A percentile compares a stretch with the other conserved stretches of the same genome.
Evolutionary conservation across 106 monocot species (phyloP).

Genomic region (Allium sativum): DNA sequence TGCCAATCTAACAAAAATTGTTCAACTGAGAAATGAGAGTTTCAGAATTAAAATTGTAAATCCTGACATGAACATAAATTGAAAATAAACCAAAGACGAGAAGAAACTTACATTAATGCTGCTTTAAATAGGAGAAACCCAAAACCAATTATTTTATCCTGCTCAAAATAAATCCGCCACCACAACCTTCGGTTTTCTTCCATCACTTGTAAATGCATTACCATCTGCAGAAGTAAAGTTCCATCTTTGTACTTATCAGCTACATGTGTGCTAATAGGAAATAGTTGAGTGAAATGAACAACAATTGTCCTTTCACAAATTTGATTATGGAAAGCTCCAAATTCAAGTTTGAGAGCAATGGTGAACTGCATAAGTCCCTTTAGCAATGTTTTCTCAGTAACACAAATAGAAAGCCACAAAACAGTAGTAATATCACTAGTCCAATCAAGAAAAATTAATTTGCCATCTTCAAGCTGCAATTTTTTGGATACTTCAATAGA

Average conservation of each 20-base stretch:
- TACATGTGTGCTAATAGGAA: conserved; percentile 74
- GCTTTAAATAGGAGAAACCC: no score
- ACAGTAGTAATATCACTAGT: conserved; percentile 55
- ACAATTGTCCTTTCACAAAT: conserved; percentile 98
- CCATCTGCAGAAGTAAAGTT: conserved; percentile 85
- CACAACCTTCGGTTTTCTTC: no score
- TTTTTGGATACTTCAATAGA: conserved; percentile 16
- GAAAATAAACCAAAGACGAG: no score
- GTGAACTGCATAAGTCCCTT: conserved; percentile 76
- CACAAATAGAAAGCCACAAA: conserved; percentile 90
- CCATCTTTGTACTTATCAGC: conserved; percentile 71
- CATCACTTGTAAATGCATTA: no score
- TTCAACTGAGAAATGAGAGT: no score
- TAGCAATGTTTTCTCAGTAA: conserved; percentile 63
- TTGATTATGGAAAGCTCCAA: conserved; percentile 82
- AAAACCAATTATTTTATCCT: no score
- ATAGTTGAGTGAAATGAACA: conserved; percentile 91
- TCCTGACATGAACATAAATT: no score
- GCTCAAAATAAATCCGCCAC: no score
- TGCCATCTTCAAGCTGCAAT: conserved; percentile 49
- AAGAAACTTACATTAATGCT: no score
- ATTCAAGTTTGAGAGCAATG: conserved; percentile 91
- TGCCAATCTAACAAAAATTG: no score
- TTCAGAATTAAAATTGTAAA: no score
- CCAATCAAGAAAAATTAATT: conserved; percentile 77